Evolutionary conservation across 176 grass and related monocot species (phyloP).

Genomic region (Hyparrhenia diplandra): DNA sequence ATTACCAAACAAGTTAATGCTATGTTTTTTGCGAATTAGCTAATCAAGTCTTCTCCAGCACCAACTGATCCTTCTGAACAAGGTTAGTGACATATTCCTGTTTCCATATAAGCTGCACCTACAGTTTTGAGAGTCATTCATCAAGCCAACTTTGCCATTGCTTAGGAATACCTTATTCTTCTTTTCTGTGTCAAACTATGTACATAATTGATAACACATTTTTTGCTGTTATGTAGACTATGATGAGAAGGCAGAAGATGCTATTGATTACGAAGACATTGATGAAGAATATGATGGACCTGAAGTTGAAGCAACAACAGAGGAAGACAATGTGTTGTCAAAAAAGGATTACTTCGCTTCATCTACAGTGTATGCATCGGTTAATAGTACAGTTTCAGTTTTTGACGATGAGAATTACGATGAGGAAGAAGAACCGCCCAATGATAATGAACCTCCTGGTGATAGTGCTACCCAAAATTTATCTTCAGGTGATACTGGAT

Average conservation of each 20-base stretch:
- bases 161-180: conserved; percentile 16
- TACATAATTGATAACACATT: conserved; percentile 21
- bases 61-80: conserved; percentile 83
- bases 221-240: conserved; percentile 66
- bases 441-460: conserved; percentile 23
- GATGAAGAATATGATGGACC: conserved; percentile 99
- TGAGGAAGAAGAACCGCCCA: conserved; percentile 71
- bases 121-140: not conserved
- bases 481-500: conserved; percentile 36
- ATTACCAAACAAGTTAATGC: conserved; percentile 27
- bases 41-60: conserved; percentile 77
- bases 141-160: not conserved
- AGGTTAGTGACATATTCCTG: conserved; percentile 49
- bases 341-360: conserved; percentile 86
- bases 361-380: conserved; percentile 50
- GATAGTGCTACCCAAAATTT: conserved; percentile 21
- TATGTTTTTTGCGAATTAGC: conserved; percentile 49
- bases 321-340: conserved; percentile 80
- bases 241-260: conserved; percentile 97
- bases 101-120: conserved; percentile 7
- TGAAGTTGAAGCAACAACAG: conserved; percentile 78
- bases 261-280: conserved; percentile 96
- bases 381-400: conserved; percentile 47
- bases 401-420: conserved; percentile 95
- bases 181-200: not conserved